Base-by-base conservation (phyloP, 805 yeast species). In the Candida coleopterorum region DNA sequence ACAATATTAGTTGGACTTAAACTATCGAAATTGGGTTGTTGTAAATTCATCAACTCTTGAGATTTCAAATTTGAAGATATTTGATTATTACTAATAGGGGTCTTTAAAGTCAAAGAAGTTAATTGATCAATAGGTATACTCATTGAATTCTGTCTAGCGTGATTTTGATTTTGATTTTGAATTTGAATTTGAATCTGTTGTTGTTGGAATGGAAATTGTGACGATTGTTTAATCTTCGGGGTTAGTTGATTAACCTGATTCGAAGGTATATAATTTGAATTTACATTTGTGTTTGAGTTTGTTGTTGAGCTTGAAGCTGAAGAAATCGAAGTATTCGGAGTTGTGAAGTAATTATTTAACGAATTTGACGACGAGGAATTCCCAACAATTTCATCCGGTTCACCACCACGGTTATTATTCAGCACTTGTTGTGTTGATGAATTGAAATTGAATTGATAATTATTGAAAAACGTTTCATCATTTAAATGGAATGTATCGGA, bases 391-490 rank as follows among this genome's bases (percentile, higher is more conserved):
- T n/a, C n/a, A n/a, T n/a, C n/a, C n/a, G n/a, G n/a, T n/a, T n/a
- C n/a, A n/a, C n/a, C n/a, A n/a, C n/a, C n/a, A n/a, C n/a, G n/a
- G n/a, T n/a, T n/a, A n/a, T n/a, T n/a, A n/a, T n/a, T n/a, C n/a
- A n/a, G n/a, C n/a, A n/a, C n/a, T n/a, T n/a, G 25, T 25, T 28
- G 34, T 5, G 15, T 15, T 6, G 23, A 9, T 4, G 20, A 23
- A n/a, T 17, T 18, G 14, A 27, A 18, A 28, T 27, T 22, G 12
- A 35, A 35, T 35, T 34, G 38, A 29, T 44, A 34, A 29, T 45
- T 39, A 38, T 42, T 45, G 43, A 53, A 51, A 37, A 53, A 53
- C 8, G 53, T 42, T 38, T 53, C 58, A 38, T 53, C 58, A 37
- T 53, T 53, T 18, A 53, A 37, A 37, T 48, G 53, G 22, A 53